phyloP scores from a whole-genome alignment of 768 basidiomycete genomes.

The Dacryopinax primogenitus region DNA sequence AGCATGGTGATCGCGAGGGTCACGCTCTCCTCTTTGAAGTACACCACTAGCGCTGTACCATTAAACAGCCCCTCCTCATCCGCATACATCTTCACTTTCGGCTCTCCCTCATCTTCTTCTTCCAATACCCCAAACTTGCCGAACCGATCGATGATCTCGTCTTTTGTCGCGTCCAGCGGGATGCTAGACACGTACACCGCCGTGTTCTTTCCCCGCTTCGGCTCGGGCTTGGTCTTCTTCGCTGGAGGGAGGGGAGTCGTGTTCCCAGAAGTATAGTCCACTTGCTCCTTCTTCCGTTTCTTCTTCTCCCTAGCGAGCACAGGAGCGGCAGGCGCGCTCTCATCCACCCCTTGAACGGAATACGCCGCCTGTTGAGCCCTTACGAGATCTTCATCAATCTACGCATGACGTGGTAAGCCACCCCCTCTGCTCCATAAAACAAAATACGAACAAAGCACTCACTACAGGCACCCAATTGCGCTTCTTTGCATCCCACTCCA shows the following conservation, averaged over 20 bases:
- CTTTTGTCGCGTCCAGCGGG: slow-evolving; percentile 57
- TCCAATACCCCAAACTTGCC: slow-evolving; percentile 84
- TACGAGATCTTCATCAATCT: slow-evolving; percentile 81
- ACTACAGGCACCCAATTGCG: slow-evolving; percentile 77
- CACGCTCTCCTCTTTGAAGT: slow-evolving; percentile 96
- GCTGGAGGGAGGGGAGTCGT: slow-evolving; percentile 48
- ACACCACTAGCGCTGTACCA: slow-evolving; percentile 90
- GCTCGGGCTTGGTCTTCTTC: slow-evolving; percentile 39
- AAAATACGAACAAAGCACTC: slow-evolving; percentile 25
- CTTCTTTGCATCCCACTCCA: slow-evolving; percentile 72
- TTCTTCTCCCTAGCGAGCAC: slow-evolving; percentile 40
- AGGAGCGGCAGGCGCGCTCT: slow-evolving; percentile 77
- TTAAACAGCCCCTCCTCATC: slow-evolving; percentile 76
- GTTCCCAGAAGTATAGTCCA: slow-evolving; percentile 53
- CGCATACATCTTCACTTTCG: slow-evolving; percentile 93
- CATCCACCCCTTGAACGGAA: slow-evolving; percentile 83
- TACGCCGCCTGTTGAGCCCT: slow-evolving; percentile 92
- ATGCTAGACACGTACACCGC: slow-evolving; percentile 81
- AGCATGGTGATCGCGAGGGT: slow-evolving; percentile 66
- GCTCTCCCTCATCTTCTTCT: slow-evolving; percentile 79
- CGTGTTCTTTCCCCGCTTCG: slow-evolving; percentile 70
- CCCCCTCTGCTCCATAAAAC: not conserved
- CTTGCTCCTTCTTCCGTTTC: slow-evolving; percentile 57
- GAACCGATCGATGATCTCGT: slow-evolving; percentile 76
- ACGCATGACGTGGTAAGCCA: not conserved